These are phyloP conservation scores for Stromatinia cepivora DNA, from an alignment of 2,329 filamentous ascomycete species.

Conservation along the genomic window DNA sequence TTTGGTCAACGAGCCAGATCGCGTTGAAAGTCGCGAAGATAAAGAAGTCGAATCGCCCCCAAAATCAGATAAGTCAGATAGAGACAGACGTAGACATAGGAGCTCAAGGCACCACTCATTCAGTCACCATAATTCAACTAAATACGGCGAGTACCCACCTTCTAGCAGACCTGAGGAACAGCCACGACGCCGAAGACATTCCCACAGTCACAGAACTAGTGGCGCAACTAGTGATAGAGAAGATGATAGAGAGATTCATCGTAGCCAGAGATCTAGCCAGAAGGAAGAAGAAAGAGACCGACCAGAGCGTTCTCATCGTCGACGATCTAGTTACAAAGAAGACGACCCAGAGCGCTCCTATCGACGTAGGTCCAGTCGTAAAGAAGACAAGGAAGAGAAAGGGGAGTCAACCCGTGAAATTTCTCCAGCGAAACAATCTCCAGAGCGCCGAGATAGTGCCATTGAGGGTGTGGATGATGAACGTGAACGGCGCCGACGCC, in stretches of 20 bases:
- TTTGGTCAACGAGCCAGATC: slow-evolving; percentile 3
- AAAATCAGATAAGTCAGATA: slow-evolving; percentile 7
- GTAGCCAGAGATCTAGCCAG: slow-evolving; percentile 14
- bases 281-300: not conserved
- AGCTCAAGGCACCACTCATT: slow-evolving; percentile 22
- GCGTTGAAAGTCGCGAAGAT: slow-evolving; percentile 1
- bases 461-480: slow-evolving; percentile 34
- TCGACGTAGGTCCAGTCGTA: slow-evolving; percentile 2
- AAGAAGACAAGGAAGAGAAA: slow-evolving; percentile 12
- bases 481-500: slow-evolving; percentile 27
- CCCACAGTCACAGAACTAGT: slow-evolving; percentile 13
- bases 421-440: slow-evolving; percentile 24
- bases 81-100: slow-evolving; percentile 18
- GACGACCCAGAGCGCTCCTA: not conserved
- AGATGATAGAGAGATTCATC: slow-evolving; percentile 13
- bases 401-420: slow-evolving; percentile 6
- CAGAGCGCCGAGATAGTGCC: slow-evolving; percentile 37
- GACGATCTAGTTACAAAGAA: slow-evolving; percentile 11
- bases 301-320: slow-evolving; percentile 12
- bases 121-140: slow-evolving; percentile 12
- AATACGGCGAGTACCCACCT: slow-evolving; percentile 16
- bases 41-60: not conserved
- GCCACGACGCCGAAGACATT: slow-evolving; percentile 21
- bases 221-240: slow-evolving; percentile 1
- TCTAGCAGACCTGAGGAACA: slow-evolving; percentile 20